These are phyloP conservation scores for Linum trigynum DNA, from an alignment of 345 rosid species.

Conservation along the genomic window DNA sequence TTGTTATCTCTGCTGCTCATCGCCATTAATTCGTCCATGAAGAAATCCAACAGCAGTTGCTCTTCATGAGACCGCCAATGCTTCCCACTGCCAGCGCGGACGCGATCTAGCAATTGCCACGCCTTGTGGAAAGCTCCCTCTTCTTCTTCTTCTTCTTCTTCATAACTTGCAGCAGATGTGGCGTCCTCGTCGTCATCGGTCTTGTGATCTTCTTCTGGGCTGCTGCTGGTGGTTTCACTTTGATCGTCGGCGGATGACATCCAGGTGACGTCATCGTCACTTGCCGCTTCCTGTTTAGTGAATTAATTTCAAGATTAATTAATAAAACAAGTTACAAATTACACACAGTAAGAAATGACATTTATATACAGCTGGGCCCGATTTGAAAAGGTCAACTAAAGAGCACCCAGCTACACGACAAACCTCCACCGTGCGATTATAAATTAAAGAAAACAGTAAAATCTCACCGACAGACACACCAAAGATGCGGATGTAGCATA, in stretches of 20 bases:
- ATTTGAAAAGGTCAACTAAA: background rate
- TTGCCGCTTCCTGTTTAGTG: background rate
- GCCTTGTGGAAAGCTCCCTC: background rate
- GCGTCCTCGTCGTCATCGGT: background rate
- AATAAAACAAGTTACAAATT: too few species aligned
- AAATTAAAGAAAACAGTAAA: constrained; percentile 14
- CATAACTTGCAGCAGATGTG: background rate
- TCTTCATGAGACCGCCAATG: too few species aligned
- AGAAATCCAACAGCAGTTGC: background rate
- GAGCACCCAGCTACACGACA: background rate
- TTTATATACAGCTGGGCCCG: background rate
- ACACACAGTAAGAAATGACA: too few species aligned
- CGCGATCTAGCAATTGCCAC: background rate
- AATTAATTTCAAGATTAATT: too few species aligned
- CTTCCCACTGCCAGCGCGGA: too few species aligned
- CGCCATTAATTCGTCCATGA: background rate
- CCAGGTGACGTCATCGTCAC: too few species aligned
- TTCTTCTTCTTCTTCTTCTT: background rate
- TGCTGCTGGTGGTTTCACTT: background rate
- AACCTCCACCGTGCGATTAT: background rate
- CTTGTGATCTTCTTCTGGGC: too few species aligned
- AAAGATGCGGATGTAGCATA: background rate
- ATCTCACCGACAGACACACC: constrained; percentile 20
- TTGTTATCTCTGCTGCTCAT: background rate
- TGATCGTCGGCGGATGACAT: background rate